Percentiles rank a stretch among this genome's conserved stretches.
phyloP scores from a whole-genome alignment of 768 basidiomycete genomes.

The Gymnopilus dilepis region DNA sequence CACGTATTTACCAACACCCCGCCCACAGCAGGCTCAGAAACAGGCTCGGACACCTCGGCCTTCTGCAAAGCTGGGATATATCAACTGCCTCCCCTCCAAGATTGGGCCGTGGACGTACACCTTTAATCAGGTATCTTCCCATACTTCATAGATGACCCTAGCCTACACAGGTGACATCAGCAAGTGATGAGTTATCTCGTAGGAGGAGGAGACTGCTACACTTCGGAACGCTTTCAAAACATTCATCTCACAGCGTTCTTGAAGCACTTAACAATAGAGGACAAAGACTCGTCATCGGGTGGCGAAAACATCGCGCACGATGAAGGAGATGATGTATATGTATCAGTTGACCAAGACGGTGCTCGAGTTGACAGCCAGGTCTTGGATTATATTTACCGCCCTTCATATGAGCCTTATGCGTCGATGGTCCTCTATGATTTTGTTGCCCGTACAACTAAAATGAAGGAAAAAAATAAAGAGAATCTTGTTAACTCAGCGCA shows the following conservation, averaged over 20 bases:
- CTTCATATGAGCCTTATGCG: neutral
- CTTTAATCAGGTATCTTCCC: too few relatives aligned
- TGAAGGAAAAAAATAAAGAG: neutral
- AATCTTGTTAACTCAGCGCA: neutral
- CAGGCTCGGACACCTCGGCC: too few relatives aligned
- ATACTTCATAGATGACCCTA: too few relatives aligned
- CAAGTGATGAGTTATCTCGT: too few relatives aligned
- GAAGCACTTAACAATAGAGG: neutral
- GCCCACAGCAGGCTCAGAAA: too few relatives aligned
- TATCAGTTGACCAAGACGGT: neutral
- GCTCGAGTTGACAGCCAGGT: neutral
- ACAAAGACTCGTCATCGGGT: neutral
- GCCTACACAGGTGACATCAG: too few relatives aligned
- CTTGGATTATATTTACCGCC: neutral
- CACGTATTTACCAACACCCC: too few relatives aligned
- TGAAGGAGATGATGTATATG: neutral
- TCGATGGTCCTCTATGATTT: constrained; percentile 12
- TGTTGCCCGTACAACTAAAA: neutral
- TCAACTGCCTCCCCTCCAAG: too few relatives aligned
- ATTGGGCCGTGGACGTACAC: too few relatives aligned
- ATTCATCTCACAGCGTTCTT: neutral
- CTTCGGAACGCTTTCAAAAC: neutral
- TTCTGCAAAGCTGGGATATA: too few relatives aligned
- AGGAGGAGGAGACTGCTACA: too few relatives aligned
- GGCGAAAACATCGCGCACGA: neutral